Base-by-base conservation (phyloP, 2,329 filamentous ascomycete genomes). In the Sporothrix phasma region DNA sequence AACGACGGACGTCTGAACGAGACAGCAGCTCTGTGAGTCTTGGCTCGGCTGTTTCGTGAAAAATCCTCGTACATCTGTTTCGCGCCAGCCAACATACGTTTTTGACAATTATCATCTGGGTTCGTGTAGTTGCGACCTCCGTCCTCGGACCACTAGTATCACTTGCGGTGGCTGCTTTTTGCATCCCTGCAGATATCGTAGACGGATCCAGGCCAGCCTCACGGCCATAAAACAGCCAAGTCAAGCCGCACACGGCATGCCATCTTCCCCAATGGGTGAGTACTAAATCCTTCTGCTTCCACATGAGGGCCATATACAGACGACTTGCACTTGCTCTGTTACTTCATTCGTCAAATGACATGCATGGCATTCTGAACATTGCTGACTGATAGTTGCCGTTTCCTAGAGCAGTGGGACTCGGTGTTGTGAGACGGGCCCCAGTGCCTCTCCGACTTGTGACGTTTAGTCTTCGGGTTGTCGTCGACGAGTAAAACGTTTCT, bases 51-150 rank as follows among this genome's bases (percentile, higher is more conserved):
- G 51, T 56, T 56, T 56, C 51, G 51, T 56, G 51, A 56, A 31
- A n/a, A n/a, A n/a, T n/a, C n/a, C n/a, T n/a, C n/a, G n/a, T n/a
- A n/a, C n/a, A n/a, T n/a, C n/a, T n/a, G n/a, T n/a, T n/a, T n/a
- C n/a, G n/a, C n/a, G n/a, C n/a, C n/a, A n/a, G n/a, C n/a, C n/a
- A n/a, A n/a, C n/a, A n/a, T n/a, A n/a, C n/a, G n/a, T n/a, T n/a
- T n/a, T n/a, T n/a, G n/a, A n/a, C n/a, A n/a, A n/a, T n/a, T n/a
- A n/a, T n/a, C n/a, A n/a, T n/a, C n/a, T n/a, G n/a, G n/a, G n/a
- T n/a, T n/a, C n/a, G n/a, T n/a, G n/a, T n/a, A n/a, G n/a, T 10
- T 47, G 26, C 41, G 37, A 60, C 56, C 56, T 60, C 56, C 56
- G 56, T 46, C 39, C 46, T 60, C 56, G 56, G 56, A 24, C 24